These are phyloP conservation scores for Entamoeba invadens DNA, from an alignment of 208 protist genomes.

Conservation along the genomic window DNA sequence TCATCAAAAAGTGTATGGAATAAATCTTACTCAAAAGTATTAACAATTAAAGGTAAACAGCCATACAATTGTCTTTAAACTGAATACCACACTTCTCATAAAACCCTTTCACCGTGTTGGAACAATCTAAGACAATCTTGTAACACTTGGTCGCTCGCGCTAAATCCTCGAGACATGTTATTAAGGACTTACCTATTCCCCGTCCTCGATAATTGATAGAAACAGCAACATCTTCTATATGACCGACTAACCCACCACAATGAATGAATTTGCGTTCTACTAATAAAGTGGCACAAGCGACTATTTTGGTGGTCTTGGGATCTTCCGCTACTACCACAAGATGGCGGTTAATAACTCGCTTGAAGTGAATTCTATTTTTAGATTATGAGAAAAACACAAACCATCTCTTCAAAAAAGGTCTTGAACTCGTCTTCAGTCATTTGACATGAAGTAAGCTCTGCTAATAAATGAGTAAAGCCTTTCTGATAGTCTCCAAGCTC, in stretches of 20 bases:
- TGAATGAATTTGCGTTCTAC: conserved; percentile 21
- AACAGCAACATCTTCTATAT: conserved; percentile 21
- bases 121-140: conserved; percentile 16
- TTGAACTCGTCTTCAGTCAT: neutral
- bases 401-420: neutral
- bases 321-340: conserved; percentile 7
- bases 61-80: neutral
- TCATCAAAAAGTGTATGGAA: neutral
- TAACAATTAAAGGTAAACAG: neutral
- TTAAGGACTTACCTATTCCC: neutral
- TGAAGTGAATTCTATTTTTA: neutral
- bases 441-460: neutral
- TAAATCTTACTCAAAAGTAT: neutral
- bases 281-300: neutral
- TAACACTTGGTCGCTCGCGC: neutral
- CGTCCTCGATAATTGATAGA: neutral
- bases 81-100: conserved; percentile 13
- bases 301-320: neutral
- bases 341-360: neutral
- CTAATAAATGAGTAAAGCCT: neutral
- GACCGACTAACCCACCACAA: conserved; percentile 1
- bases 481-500: neutral
- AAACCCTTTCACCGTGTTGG: neutral
- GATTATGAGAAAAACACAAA: neutral
- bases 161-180: neutral